Conservation (phyloP, 768 basidiomycete genomes). For the Pseudohyphozyma bogoriensis region DNA sequence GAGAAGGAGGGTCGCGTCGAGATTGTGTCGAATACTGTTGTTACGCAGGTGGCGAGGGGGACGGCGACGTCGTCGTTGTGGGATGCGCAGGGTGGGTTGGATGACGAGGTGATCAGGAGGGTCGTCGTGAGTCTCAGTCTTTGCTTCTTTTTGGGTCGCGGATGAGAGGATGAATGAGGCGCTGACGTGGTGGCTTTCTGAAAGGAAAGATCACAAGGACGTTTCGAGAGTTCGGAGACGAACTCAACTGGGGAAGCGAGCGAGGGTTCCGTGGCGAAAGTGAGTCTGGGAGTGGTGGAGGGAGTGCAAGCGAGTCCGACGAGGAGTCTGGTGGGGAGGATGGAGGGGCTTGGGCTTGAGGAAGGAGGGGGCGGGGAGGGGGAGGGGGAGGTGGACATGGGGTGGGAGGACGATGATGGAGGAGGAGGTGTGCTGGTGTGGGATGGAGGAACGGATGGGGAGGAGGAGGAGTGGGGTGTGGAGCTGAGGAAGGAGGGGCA, state of each 20-base stretch:
- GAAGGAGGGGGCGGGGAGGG: not conserved
- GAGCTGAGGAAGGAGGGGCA: not conserved
- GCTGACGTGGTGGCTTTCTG: not conserved
- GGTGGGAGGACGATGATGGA: not conserved
- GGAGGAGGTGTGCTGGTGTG: not conserved
- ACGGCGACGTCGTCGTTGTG: slow-evolving; percentile 1
- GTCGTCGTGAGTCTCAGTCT: slow-evolving; percentile 15
- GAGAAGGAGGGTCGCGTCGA: not conserved
- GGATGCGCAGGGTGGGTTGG: slow-evolving; percentile 3
- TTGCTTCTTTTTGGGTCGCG: too few species aligned
- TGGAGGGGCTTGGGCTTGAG: not conserved
- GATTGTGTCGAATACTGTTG: not conserved
- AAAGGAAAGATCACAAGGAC: slow-evolving; percentile 5
- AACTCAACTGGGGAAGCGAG: not conserved
- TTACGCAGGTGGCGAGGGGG: not conserved
- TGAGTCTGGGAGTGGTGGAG: not conserved
- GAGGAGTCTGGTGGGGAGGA: not conserved
- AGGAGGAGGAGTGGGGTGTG: not conserved
- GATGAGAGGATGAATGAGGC: not conserved
- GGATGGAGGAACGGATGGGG: not conserved
- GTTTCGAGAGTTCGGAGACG: not conserved
- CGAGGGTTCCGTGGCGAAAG: not conserved
- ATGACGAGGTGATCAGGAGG: not conserved
- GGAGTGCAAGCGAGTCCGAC: not conserved
- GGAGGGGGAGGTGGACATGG: not conserved